Evolutionary conservation across 192 early-diverging fungal genomes (phyloP), one percentile per base, ranked within the genome.

Genomic region (Entomortierella chlamydospora): DNA sequence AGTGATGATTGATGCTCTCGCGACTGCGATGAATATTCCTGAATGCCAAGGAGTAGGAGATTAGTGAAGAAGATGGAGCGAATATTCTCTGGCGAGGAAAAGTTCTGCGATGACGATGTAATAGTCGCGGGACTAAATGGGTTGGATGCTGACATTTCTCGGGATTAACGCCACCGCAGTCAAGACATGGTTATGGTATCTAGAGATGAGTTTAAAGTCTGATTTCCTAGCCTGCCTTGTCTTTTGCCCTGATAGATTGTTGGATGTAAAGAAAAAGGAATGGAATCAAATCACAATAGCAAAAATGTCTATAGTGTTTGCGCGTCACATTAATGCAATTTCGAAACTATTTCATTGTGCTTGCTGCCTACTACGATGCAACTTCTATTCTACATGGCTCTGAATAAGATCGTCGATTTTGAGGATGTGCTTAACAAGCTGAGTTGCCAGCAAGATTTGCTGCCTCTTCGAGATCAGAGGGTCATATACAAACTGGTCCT

Each of bases 381-480:
- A n/a, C n/a, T n/a, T 22, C 45, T 62, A 67, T 58, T 74, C 64
- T 43, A 66, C 57, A 59, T 73, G 62, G 50, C 69, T 71, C 29
- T 33, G 29, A 52, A 79, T 73, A 25, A 93, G 93, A 86, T 96
- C 95, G 82, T 96, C 95, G 69, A 97, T 95, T 84, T 98, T 99
- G 50, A 98, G 90, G 68, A 98, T 96, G 94, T 98, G 97, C 86
- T 98, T 99, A 69, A 99, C 98, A 58, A 99, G 87, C 88, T 99
- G 98, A 29, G 98, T 99, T 18, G 98, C 98, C 57, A 99, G 88
- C 68, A 97, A 81, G 83, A 94, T 97, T 86, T 99, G 98, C 79
- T 97, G 97, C 49, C 97, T 95, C 92, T 99, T 99, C 50, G 97
- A 98, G 64, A 99, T 98, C 73, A 99, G 88, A 39, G 98, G 98